These are phyloP conservation scores for Astraeus odoratus DNA, from an alignment of 768 basidiomycete genomes.

Conservation along the genomic window DNA sequence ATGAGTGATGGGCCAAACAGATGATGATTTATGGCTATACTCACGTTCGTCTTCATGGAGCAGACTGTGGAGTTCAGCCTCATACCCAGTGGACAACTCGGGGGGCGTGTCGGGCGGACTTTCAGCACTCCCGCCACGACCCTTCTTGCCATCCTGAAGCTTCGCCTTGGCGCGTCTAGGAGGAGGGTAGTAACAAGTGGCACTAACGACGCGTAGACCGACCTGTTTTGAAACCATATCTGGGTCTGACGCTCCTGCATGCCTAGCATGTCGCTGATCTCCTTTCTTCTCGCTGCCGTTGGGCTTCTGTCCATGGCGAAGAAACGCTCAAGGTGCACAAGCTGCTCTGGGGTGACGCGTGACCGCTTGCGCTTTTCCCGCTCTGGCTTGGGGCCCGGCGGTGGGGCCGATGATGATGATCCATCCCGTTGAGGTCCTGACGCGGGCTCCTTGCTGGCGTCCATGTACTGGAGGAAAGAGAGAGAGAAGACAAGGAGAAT, in stretches of 20 bases:
- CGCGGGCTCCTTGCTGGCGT: conserved; percentile 10
- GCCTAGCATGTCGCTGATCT: conserved; percentile 66
- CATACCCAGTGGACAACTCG: conserved; percentile 42
- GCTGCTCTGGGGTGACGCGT: conserved; percentile 74
- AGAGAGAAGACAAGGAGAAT: conserved; percentile 2
- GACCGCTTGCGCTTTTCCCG: conserved; percentile 68
- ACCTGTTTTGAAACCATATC: conserved; percentile 87
- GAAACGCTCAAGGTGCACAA: conserved; percentile 65
- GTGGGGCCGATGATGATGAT: conserved; percentile 23
- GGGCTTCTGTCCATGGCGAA: conserved; percentile 68
- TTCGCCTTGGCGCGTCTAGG: conserved; percentile 78
- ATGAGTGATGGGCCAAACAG: not conserved
- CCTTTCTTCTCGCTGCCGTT: conserved; percentile 60
- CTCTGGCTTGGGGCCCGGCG: conserved; percentile 22
- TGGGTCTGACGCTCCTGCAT: conserved; percentile 87
- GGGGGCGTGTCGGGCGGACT: conserved; percentile 45
- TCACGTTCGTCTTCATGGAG: conserved; percentile 74
- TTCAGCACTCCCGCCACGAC: conserved; percentile 28
- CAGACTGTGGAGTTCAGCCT: conserved; percentile 55
- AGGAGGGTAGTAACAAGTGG: conserved; percentile 1
- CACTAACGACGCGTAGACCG: not conserved
- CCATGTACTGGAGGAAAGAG: not conserved
- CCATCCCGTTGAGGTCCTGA: conserved; percentile 29
- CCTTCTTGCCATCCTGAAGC: conserved; percentile 53
- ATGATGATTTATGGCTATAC: conserved; percentile 26